phyloP scores from a whole-genome alignment of 1,139 yeast genomes.

The Blastobotrys apis region DNA sequence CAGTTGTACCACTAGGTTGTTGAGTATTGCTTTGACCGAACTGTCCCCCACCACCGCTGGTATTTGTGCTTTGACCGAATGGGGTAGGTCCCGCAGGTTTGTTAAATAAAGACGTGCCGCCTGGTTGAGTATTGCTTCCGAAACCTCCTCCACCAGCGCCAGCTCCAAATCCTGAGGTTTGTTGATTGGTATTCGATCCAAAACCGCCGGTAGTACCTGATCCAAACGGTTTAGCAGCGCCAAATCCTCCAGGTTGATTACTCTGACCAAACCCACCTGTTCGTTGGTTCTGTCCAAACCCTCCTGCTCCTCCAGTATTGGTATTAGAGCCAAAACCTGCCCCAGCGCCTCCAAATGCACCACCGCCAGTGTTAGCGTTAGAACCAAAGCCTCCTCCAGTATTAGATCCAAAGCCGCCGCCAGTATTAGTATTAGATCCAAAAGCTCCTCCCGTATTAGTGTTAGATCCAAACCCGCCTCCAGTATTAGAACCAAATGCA shows the following conservation, averaged over 20 bases:
- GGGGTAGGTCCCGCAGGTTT: too few relatives aligned
- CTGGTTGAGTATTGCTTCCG: too few relatives aligned
- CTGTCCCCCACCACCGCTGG: too few relatives aligned
- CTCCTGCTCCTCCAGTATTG: not conserved
- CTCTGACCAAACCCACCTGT: slow-evolving; percentile 24
- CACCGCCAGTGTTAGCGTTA: slow-evolving; percentile 22
- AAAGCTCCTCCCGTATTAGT: slow-evolving; percentile 14
- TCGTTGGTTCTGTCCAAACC: slow-evolving; percentile 10
- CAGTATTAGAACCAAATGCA: slow-evolving; percentile 16
- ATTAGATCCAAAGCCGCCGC: slow-evolving; percentile 20
- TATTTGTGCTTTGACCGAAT: too few relatives aligned
- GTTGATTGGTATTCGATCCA: too few relatives aligned
- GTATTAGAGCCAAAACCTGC: slow-evolving; percentile 10
- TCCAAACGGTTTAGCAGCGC: too few relatives aligned
- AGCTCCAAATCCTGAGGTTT: slow-evolving; percentile 19
- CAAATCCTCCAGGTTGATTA: too few relatives aligned
- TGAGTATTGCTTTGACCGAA: too few relatives aligned
- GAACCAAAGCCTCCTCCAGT: slow-evolving; percentile 14
- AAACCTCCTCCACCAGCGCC: slow-evolving; percentile 23
- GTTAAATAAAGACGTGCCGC: too few relatives aligned
- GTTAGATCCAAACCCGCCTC: slow-evolving; percentile 11
- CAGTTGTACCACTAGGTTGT: too few relatives aligned
- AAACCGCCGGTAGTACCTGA: too few relatives aligned
- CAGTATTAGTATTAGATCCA: slow-evolving; percentile 14
- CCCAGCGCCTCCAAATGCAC: slow-evolving; percentile 23